Evolutionary conservation across 169 alveolate genomes (phyloP).

Genomic region (Theileria annulata): DNA sequence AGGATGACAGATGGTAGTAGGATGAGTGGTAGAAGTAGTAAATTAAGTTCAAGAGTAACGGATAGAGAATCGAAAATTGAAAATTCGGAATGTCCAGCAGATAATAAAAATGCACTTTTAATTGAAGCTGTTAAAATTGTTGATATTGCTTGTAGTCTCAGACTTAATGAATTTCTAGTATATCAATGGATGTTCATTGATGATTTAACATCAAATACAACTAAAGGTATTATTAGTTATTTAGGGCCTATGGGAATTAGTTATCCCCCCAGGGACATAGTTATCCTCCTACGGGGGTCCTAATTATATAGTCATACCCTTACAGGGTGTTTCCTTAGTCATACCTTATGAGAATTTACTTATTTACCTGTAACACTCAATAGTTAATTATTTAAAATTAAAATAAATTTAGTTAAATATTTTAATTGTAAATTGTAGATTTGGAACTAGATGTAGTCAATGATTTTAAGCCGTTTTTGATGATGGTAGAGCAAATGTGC

Average conservation of each 20-base stretch:
- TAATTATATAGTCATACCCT: no score
- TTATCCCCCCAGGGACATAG: no score
- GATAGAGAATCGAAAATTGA: neutral
- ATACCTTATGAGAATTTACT: no score
- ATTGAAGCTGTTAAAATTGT: constrained; percentile 61
- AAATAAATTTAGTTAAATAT: no score
- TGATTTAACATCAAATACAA: constrained; percentile 30
- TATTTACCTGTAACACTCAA: no score
- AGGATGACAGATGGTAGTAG: neutral
- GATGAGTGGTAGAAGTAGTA: neutral
- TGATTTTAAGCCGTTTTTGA: constrained; percentile 65
- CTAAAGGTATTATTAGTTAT: neutral
- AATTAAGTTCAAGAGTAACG: neutral
- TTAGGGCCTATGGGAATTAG: no score
- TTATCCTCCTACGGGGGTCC: no score
- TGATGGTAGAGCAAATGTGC: constrained; percentile 50
- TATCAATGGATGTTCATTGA: constrained; percentile 69
- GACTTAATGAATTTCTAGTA: constrained; percentile 59
- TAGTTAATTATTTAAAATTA: no score
- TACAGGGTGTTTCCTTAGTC: no score
- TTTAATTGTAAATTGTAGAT: no score
- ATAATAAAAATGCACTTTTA: constrained; percentile 25
- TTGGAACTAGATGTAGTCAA: no score
- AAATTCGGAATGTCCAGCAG: constrained; percentile 3
- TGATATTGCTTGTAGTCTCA: constrained; percentile 59